These are phyloP conservation scores for Cucurbita pepo DNA, from an alignment of 306 rosid species.

Conservation along the genomic window DNA sequence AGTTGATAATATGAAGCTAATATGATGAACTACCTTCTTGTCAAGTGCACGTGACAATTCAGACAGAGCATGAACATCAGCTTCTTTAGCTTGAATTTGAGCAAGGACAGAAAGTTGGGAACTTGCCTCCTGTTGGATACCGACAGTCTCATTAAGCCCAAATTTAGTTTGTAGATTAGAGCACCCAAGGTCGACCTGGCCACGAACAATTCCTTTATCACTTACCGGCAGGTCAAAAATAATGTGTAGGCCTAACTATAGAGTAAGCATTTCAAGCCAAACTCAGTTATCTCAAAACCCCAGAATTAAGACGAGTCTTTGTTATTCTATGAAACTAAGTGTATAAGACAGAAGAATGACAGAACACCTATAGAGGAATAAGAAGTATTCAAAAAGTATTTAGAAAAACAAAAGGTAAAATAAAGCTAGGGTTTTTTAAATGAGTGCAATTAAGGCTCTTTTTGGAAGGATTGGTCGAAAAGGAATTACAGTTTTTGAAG, in stretches of 20 bases:
- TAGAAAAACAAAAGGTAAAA: neutral
- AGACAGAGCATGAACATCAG: constrained; percentile 59
- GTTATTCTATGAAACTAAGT: neutral
- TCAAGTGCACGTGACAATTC: constrained; percentile 68
- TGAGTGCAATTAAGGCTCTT: too few species aligned
- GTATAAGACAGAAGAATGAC: neutral
- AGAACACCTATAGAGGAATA: neutral
- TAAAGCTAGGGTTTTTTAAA: too few species aligned
- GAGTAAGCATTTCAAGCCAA: neutral
- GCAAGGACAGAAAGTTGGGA: constrained; percentile 35
- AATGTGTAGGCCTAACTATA: neutral
- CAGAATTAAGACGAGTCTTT: neutral
- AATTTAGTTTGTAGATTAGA: constrained; percentile 31
- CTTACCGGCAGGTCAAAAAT: neutral
- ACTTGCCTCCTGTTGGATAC: constrained; percentile 25
- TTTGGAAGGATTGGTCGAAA: too few species aligned
- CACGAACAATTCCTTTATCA: constrained; percentile 3
- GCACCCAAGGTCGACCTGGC: constrained; percentile 25
- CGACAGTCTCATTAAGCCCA: constrained; percentile 28
- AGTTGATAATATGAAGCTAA: constrained; percentile 1
- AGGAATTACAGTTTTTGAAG: too few species aligned
- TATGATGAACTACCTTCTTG: constrained; percentile 50
- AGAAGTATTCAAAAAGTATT: neutral
- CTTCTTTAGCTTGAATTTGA: constrained; percentile 53
- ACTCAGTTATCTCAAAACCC: neutral